Conservation (phyloP, 148 eudicot species). For the Arctostaphylos glauca region DNA sequence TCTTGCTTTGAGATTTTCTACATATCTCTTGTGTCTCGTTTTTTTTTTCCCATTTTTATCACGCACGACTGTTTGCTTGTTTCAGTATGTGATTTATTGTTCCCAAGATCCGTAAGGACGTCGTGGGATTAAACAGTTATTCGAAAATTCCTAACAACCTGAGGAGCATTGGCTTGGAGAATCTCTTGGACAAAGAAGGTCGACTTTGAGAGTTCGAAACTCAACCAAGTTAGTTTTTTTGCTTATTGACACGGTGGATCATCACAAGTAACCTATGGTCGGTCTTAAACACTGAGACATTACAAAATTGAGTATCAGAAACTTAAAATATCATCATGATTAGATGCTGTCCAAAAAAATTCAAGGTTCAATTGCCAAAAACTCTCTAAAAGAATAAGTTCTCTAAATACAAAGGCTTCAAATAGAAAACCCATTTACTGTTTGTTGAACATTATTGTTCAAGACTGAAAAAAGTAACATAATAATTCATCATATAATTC, state of each 20-base stretch:
- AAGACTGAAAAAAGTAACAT: background rate
- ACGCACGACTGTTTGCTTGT: too few species aligned
- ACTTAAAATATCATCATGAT: background rate
- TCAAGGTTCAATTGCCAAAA: background rate
- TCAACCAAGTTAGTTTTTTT: background rate
- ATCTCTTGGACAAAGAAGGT: background rate
- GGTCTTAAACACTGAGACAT: background rate
- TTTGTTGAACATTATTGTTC: background rate
- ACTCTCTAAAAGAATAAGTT: background rate
- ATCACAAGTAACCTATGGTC: background rate
- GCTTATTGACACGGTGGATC: background rate
- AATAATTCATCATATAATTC: background rate
- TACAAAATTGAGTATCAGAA: background rate
- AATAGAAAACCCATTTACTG: background rate
- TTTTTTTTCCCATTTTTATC: too few species aligned
- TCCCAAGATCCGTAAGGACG: too few species aligned
- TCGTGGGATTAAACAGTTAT: too few species aligned
- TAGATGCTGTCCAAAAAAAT: background rate
- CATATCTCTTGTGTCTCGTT: too few species aligned
- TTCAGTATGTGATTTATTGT: too few species aligned
- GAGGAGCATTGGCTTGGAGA: background rate
- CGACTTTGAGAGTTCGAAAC: background rate
- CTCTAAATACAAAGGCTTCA: background rate
- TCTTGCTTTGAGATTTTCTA: too few species aligned
- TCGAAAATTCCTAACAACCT: too few species aligned